Percentiles rank a stretch among this genome's conserved stretches.
These are phyloP conservation scores for Sporormia fimetaria DNA, from an alignment of 495 filamentous ascomycete genomes.

Conservation along the genomic window DNA sequence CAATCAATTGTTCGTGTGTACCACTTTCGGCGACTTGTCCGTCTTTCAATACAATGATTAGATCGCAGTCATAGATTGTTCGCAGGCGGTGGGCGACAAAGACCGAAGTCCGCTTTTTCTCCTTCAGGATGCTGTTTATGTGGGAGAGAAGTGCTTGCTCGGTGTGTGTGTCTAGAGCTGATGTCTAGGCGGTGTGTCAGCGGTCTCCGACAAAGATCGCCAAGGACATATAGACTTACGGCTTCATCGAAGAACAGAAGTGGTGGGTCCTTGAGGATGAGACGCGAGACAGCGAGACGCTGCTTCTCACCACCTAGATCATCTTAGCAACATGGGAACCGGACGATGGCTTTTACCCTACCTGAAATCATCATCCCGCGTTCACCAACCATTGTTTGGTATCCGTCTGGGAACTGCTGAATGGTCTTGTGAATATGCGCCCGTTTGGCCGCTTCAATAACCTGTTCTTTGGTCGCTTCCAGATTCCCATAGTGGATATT, in stretches of 20 bases:
- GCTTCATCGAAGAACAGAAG: constrained; percentile 96
- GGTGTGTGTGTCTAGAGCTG: constrained; percentile 89
- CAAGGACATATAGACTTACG: constrained; percentile 37
- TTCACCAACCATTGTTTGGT: constrained; percentile 87
- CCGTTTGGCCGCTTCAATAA: constrained; percentile 62
- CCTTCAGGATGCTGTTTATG: constrained; percentile 85
- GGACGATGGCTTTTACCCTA: neutral
- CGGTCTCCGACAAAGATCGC: neutral
- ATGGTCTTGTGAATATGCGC: constrained; percentile 82
- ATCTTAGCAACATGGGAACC: neutral
- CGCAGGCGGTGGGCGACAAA: constrained; percentile 88
- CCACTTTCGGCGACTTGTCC: constrained; percentile 76
- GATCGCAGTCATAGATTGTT: constrained; percentile 86
- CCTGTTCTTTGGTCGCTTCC: constrained; percentile 59
- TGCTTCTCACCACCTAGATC: constrained; percentile 74
- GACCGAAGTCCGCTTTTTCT: constrained; percentile 80
- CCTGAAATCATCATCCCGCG: constrained; percentile 95
- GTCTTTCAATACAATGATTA: constrained; percentile 79
- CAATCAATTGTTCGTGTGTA: constrained; percentile 73
- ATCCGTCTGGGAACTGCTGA: constrained; percentile 65
- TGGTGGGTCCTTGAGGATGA: constrained; percentile 85
- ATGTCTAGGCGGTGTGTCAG: constrained; percentile 45
- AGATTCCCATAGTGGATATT: constrained; percentile 94
- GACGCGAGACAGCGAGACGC: constrained; percentile 70
- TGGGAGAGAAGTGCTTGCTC: constrained; percentile 85